These are phyloP conservation scores for Globisporangium megalacanthum DNA, from an alignment of 352 stramenopile species.

Conservation along the genomic window DNA sequence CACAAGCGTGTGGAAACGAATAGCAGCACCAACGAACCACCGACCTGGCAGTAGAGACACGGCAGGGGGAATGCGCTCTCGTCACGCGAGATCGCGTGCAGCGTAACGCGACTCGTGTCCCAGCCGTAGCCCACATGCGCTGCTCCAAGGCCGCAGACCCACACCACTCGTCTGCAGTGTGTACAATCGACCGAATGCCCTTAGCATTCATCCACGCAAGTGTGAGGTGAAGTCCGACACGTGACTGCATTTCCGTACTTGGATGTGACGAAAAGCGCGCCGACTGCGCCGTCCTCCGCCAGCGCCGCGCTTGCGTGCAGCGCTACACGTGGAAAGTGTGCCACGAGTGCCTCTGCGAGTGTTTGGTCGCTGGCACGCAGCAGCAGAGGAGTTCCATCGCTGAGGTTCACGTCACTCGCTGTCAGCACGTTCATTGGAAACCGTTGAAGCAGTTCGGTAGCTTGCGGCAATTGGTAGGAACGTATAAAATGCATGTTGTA, in stretches of 20 bases:
- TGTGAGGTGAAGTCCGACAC: too few relatives aligned
- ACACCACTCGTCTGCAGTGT: constrained; percentile 57
- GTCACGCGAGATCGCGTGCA: constrained; percentile 80
- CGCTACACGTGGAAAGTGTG: constrained; percentile 37
- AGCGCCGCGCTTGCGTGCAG: constrained; percentile 30
- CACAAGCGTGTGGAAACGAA: background rate
- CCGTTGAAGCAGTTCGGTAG: background rate
- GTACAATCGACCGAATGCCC: background rate
- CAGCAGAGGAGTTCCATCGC: constrained; percentile 44
- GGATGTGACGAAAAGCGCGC: constrained; percentile 35
- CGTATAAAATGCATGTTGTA: too few relatives aligned
- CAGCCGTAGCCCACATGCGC: constrained; percentile 58
- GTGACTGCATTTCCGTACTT: constrained; percentile 24
- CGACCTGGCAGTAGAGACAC: constrained; percentile 78
- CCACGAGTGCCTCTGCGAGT: constrained; percentile 32
- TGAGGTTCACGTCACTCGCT: constrained; percentile 26
- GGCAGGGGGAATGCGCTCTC: constrained; percentile 46
- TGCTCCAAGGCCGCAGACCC: constrained; percentile 35
- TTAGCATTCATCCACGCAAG: background rate
- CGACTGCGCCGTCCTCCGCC: constrained; percentile 19
- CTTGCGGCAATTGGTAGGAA: too few relatives aligned
- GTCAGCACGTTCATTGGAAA: constrained; percentile 52
- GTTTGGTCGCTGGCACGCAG: constrained; percentile 42
- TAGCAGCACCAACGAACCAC: background rate
- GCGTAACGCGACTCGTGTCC: constrained; percentile 60